Base-by-base conservation (phyloP, 768 basidiomycete species). In the Atractiella rhizophila region DNA sequence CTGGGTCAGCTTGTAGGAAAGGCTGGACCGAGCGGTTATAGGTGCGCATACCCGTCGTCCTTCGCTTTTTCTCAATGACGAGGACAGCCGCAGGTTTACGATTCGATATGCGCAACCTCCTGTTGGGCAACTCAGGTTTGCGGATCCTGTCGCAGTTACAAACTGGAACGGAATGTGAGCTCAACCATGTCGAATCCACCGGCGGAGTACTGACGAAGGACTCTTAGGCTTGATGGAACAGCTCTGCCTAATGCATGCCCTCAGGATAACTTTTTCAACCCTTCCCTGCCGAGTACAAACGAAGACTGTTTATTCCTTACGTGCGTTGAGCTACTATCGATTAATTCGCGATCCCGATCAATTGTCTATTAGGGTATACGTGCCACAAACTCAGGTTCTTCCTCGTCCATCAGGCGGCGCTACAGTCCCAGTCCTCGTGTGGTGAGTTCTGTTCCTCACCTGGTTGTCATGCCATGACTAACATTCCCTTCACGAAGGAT, bases 241-340 rank as follows among this genome's bases (percentile, higher is more conserved):
- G 16, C 25, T 1, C 60, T 77, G 25, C 79, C 80, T 16, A 63
- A 71, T 4, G 65, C 70, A 7, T 86, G 81, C 55, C 73, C 76
- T 8, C 82, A 83, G 56, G 59, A 44, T 29, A n/a, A 16, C 15
- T 28, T n/a, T 2, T 25, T 37, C 10, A 61, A 66, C 49, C 30
- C 44, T 5, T 37, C 46, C 63, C 24, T 67, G 68, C n/a, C 54
- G 57, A 4, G 67, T 60, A 58, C 65, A 56, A 40, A 63, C 1
- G 82, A 85, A 57, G 77, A 85, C 55, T 88, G 82, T 55, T 63
- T 88, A 34, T 80, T 71, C 18, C 70, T 80, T 63, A 60, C 76
- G 20, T 61, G 76, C 24, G 82, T 78, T 53, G 69, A 18, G 5
- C 61, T 2, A 41, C 61, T 3, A 40, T 23, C 8, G 32, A 26